Percentiles rank a stretch among this genome's conserved stretches.
Conservation (phyloP, 2,329 filamentous ascomycete genomes). For the Fusarium xyrophilum region DNA sequence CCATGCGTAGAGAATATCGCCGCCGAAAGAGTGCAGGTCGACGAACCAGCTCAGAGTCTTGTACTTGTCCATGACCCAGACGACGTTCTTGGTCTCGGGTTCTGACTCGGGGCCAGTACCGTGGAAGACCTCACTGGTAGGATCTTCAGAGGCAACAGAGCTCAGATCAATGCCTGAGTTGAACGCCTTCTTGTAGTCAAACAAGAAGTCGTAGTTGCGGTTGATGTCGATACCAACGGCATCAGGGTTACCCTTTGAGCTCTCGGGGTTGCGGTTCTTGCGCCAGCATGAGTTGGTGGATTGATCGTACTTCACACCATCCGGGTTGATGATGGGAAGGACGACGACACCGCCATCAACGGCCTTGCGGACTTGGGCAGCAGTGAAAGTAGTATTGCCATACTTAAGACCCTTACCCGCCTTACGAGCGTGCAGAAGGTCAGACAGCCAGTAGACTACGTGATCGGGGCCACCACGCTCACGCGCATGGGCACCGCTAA, state of each 20-base stretch:
- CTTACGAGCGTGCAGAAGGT: constrained; percentile 61
- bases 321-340: constrained; percentile 61
- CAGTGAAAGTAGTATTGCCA: constrained; percentile 59
- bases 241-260: constrained; percentile 42
- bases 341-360: constrained; percentile 61
- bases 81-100: constrained; percentile 62
- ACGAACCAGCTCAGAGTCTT: constrained; percentile 62
- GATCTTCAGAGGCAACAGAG: constrained; percentile 48
- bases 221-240: constrained; percentile 60
- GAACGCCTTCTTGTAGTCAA: constrained; percentile 58
- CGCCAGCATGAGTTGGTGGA: constrained; percentile 59
- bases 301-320: constrained; percentile 61
- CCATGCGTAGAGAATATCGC: constrained; percentile 62
- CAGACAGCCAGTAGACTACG: constrained; percentile 64
- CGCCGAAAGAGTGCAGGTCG: constrained; percentile 63
- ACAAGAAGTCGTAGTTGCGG: constrained; percentile 65
- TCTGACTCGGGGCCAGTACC: constrained; percentile 61
- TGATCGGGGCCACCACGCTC: constrained; percentile 65
- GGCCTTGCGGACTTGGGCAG: constrained; percentile 58
- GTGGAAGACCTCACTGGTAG: constrained; percentile 57
- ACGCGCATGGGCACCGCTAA: constrained; percentile 62
- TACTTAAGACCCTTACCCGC: constrained; percentile 58
- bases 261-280: constrained; percentile 60
- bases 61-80: constrained; percentile 59
- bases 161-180: constrained; percentile 46